phyloP scores from a whole-genome alignment of 805 yeast genomes.

The Pichia insulana region DNA sequence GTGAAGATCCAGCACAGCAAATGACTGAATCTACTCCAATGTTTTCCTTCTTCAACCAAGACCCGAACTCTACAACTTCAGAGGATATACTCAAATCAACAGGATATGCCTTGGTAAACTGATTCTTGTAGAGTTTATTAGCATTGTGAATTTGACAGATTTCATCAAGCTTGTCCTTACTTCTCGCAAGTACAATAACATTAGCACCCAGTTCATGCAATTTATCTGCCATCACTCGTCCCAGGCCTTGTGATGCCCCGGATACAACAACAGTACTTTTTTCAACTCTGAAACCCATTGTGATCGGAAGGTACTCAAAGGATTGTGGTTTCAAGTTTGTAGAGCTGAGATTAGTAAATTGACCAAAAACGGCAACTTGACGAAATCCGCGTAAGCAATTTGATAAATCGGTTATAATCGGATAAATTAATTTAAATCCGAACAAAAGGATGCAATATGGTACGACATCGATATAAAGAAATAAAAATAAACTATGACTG shows the following conservation, averaged over 20 bases:
- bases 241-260: constrained; percentile 94
- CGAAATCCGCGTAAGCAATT: no score
- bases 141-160: constrained; percentile 27
- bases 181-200: constrained; percentile 72
- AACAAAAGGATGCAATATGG: not conserved
- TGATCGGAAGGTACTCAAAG: no score
- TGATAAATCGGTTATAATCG: no score
- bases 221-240: constrained; percentile 63
- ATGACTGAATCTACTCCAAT: constrained; percentile 60
- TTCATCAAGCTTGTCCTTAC: constrained; percentile 45
- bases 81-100: constrained; percentile 61
- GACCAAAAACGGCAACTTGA: no score
- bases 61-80: constrained; percentile 32
- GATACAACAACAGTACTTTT: constrained; percentile 63
- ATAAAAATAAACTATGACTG: not conserved
- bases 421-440: no score
- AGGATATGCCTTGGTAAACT: constrained; percentile 31
- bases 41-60: constrained; percentile 18
- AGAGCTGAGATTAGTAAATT: no score
- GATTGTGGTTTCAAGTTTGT: no score
- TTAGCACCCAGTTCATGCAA: constrained; percentile 41
- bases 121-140: constrained; percentile 23
- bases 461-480: not conserved
- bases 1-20: constrained; percentile 83
- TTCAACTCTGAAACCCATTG: constrained; percentile 25